Evolutionary conservation across 306 rosid species (phyloP).

Genomic region (Casuarina cunninghamiana): DNA sequence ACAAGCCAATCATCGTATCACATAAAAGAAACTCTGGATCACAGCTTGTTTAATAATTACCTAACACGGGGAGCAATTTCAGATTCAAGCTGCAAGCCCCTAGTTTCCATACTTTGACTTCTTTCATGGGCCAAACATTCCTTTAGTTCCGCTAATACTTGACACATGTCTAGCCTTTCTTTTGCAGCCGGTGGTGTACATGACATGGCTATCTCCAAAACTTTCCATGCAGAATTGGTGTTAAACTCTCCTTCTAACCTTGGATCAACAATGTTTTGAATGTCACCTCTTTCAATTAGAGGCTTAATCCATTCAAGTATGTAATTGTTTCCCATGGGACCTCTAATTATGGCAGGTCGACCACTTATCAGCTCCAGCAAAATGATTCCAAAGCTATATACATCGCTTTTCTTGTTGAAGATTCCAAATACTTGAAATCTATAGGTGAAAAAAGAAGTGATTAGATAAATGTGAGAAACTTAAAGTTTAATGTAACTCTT

Average conservation of each 20-base stretch:
- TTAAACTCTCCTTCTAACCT: no score
- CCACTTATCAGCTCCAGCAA: constrained; percentile 12
- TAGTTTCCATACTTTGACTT: background rate
- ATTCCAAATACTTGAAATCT: constrained; percentile 11
- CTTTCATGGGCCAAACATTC: no score
- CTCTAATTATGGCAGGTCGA: background rate
- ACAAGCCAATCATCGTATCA: no score
- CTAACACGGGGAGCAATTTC: no score
- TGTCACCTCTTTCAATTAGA: no score
- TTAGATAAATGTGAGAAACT: background rate
- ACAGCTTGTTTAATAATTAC: no score
- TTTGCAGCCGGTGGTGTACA: constrained; percentile 7
- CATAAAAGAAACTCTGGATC: no score
- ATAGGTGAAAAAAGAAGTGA: background rate
- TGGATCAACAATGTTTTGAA: no score
- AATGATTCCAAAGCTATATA: constrained; percentile 17
- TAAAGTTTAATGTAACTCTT: background rate
- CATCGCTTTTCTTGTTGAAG: constrained; percentile 12
- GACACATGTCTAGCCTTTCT: constrained; percentile 39
- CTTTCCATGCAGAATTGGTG: no score
- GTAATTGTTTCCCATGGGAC: background rate
- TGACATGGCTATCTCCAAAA: background rate
- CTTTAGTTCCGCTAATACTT: constrained; percentile 5
- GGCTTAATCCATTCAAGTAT: no score
- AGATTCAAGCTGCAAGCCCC: background rate